Evolutionary conservation across 2,329 filamentous ascomycete species (phyloP).

Genomic region (Aureobasidium sp.): DNA sequence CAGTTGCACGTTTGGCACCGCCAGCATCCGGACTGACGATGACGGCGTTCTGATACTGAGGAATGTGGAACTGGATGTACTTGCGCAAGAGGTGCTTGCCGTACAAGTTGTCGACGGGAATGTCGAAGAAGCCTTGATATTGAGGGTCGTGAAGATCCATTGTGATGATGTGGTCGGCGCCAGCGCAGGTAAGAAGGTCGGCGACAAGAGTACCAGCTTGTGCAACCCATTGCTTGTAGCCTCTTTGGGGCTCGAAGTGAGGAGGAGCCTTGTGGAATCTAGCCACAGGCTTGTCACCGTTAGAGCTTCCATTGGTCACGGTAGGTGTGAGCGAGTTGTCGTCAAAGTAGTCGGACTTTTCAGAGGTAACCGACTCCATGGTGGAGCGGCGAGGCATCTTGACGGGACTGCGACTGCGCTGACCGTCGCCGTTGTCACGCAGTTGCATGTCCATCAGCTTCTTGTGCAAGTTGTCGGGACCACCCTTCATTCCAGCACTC

Average conservation of each 20-base stretch:
- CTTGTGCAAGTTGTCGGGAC: conserved; percentile 63
- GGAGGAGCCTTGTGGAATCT: conserved; percentile 45
- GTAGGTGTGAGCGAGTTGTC: conserved; percentile 18
- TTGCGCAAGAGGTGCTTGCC: conserved; percentile 65
- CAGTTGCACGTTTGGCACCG: conserved; percentile 90
- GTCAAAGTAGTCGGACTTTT: conserved; percentile 24
- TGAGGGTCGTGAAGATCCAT: conserved; percentile 96
- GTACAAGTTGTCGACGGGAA: conserved; percentile 96
- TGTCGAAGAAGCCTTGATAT: conserved; percentile 98
- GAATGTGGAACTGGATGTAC: conserved; percentile 72
- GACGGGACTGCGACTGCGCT: conserved; percentile 11
- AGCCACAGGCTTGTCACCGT: conserved; percentile 52
- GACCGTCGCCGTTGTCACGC: conserved; percentile 37
- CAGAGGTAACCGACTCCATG: conserved; percentile 27
- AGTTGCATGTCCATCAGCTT: conserved; percentile 63
- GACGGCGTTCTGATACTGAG: conserved; percentile 76
- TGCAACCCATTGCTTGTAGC: conserved; percentile 98
- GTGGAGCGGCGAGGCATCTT: conserved; percentile 19
- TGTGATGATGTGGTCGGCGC: conserved; percentile 93
- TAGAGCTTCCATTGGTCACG: conserved; percentile 40
- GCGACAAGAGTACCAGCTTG: conserved; percentile 93
- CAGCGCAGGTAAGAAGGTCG: conserved; percentile 88
- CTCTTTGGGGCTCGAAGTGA: conserved; percentile 70
- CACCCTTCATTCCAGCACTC: conserved; percentile 59
- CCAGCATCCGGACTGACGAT: conserved; percentile 95